These are phyloP conservation scores for Xylaria curta DNA, from an alignment of 495 filamentous ascomycete genomes.

Conservation along the genomic window DNA sequence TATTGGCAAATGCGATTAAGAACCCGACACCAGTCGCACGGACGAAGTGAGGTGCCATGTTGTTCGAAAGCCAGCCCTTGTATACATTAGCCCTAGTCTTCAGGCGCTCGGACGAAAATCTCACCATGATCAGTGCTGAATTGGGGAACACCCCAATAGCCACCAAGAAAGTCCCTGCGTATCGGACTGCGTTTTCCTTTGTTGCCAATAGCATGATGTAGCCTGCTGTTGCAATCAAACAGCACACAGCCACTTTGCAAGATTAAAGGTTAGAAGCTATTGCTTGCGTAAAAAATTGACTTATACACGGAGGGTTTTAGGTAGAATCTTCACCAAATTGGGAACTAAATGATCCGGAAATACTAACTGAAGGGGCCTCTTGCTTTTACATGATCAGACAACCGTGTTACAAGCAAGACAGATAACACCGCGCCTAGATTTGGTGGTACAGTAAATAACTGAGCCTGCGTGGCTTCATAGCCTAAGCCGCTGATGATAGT, in stretches of 20 bases:
- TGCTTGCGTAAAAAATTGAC: too few species aligned
- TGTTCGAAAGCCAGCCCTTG: constrained; percentile 49
- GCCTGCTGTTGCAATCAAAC: constrained; percentile 52
- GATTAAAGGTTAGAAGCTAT: too few species aligned
- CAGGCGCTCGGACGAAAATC: constrained; percentile 49
- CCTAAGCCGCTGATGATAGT: constrained; percentile 63
- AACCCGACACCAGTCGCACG: constrained; percentile 55
- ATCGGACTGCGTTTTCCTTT: constrained; percentile 57
- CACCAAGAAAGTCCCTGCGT: constrained; percentile 64
- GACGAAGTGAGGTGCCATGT: constrained; percentile 56
- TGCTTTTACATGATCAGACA: not conserved
- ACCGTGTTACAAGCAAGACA: not conserved
- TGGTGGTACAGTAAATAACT: constrained; percentile 51
- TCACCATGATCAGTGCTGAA: constrained; percentile 59
- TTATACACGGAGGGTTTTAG: too few species aligned
- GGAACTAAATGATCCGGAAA: too few species aligned
- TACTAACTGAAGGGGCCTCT: not conserved
- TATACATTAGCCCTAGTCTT: constrained; percentile 39
- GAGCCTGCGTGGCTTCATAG: constrained; percentile 58
- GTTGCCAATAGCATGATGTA: constrained; percentile 63
- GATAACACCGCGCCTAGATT: not conserved
- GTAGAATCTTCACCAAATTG: too few species aligned
- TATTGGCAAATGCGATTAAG: constrained; percentile 50
- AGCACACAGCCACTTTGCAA: not conserved
- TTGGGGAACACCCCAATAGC: constrained; percentile 67